These are phyloP conservation scores for Backusella australiensis DNA, from an alignment of 192 early-diverging fungal species.

Conservation along the genomic window DNA sequence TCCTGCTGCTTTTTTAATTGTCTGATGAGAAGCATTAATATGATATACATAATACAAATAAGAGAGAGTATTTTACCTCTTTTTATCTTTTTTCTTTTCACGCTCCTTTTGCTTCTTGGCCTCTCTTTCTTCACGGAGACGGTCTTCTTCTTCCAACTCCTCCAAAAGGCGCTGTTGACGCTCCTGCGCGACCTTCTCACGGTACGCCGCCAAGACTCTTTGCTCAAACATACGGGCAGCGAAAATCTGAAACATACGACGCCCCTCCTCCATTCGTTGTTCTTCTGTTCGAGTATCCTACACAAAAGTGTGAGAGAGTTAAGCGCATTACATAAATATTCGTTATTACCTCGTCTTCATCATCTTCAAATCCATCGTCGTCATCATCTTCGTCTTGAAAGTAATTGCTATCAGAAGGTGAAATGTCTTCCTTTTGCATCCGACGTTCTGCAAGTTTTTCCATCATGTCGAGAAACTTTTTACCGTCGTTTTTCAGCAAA, in stretches of 20 bases:
- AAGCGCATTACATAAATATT: too few species aligned
- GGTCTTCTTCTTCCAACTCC: conserved; percentile 88
- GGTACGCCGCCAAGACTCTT: conserved; percentile 87
- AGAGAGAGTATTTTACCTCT: conserved; percentile 47
- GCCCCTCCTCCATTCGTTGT: conserved; percentile 88
- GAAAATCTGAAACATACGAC: conserved; percentile 94
- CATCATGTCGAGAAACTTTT: conserved; percentile 97
- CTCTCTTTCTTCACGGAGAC: conserved; percentile 52
- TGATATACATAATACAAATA: not conserved
- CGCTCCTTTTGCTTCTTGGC: conserved; percentile 59
- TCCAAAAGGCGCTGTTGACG: conserved; percentile 82
- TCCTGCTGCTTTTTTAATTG: conserved; percentile 67
- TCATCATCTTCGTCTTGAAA: conserved; percentile 3
- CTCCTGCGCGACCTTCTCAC: conserved; percentile 91
- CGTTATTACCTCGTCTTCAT: conserved; percentile 40
- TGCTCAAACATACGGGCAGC: conserved; percentile 98
- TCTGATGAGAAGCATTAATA: conserved; percentile 34
- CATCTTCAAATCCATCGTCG: not conserved
- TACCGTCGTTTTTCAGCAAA: conserved; percentile 88
- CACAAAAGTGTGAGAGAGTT: too few species aligned
- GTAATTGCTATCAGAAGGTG: not conserved
- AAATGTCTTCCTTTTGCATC: conserved; percentile 61
- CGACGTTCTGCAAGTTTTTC: conserved; percentile 90
- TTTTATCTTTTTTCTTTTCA: conserved; percentile 74
- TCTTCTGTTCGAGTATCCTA: conserved; percentile 76